Evolutionary conservation across 2,329 filamentous ascomycete species (phyloP), one percentile per base, ranked within the genome.

Genomic region (Hypoxylon rubiginosum): DNA sequence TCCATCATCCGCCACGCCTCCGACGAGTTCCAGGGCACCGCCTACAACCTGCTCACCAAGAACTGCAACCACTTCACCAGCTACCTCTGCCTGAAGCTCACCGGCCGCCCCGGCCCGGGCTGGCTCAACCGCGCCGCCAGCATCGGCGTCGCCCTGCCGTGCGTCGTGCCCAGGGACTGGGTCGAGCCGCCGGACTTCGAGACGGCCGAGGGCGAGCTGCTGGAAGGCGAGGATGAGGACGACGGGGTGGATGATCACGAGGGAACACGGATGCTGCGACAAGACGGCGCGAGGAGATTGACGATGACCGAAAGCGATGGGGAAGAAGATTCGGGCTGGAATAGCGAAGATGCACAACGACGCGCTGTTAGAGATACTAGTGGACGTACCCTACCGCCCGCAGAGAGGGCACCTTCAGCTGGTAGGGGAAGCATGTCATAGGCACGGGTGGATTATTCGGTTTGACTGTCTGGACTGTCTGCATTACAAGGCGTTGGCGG

Each of bases 61-160:
- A 97, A 97, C 79, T 97, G 93, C 85, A 97, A 97, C 77, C 93
- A 97, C 77, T 97, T 97, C 77, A 95, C 92, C 1, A 89, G 88
- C 19, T 88, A 91, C 73, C 85, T 97, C 17, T 94, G 91, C 79
- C 84, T 90, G 76, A 87, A 87, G 70, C 84, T 97, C 58, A 95
- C 92, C 1, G 88, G 90, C 5, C 85, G 87, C 49, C 82, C 88
- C 0, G 91, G 91, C 0, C 93, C 93, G 0, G 80, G 79, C 17
- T 97, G 92, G 91, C 81, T 97, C 58, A 97, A 97, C 75, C 87
- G 93, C 59, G 93, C 93, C 1, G 93, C 93, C n/a, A 91, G 87
- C 71, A 92, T 97, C 68, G 93, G 93, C 41, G 86, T 94, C 55
- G 91, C 91, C 11, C 79, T 97, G 36, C 93, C 93, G 13, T 97